Conservation (phyloP, 2,329 filamentous ascomycete species). For the Phoma sp. region DNA sequence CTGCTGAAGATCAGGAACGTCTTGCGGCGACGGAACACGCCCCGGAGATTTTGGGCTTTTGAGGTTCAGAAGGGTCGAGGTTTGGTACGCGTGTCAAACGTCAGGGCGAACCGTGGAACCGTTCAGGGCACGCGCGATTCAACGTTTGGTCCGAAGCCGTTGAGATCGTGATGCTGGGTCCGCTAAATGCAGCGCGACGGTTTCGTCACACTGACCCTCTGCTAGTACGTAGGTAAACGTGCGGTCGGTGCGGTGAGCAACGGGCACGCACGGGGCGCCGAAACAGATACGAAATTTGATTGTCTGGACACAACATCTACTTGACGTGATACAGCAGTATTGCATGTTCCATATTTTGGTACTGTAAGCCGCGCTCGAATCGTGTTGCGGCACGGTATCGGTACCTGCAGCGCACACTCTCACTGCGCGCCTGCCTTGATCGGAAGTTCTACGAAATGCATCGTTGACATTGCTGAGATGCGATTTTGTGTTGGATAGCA, state of each 20-base stretch:
- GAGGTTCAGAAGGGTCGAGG: neutral
- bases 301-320: conserved; percentile 1
- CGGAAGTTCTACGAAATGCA: neutral
- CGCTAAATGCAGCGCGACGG: conserved; percentile 13
- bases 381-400: neutral
- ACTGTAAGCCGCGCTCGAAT: conserved; percentile 3
- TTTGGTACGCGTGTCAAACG: conserved; percentile 2
- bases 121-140: conserved; percentile 13
- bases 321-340: conserved; percentile 5
- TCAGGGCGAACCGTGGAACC: conserved; percentile 2
- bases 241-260: conserved; percentile 13
- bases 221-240: neutral
- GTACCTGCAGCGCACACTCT: conserved; percentile 1
- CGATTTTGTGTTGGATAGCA: conserved; percentile 4
- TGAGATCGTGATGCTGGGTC: conserved; percentile 14
- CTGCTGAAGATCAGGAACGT: conserved; percentile 16
- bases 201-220: conserved; percentile 9
- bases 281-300: conserved; percentile 1
- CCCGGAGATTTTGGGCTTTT: neutral
- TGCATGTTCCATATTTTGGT: neutral
- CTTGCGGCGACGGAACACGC: conserved; percentile 9
- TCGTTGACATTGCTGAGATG: conserved; percentile 13
- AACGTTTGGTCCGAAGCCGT: conserved; percentile 17
- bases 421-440: conserved; percentile 1
- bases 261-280: conserved; percentile 3